A percentile compares a stretch with the other conserved stretches of the same genome.
Evolutionary conservation across 306 rosid species (phyloP).

Genomic region (Alnus glutinosa): DNA sequence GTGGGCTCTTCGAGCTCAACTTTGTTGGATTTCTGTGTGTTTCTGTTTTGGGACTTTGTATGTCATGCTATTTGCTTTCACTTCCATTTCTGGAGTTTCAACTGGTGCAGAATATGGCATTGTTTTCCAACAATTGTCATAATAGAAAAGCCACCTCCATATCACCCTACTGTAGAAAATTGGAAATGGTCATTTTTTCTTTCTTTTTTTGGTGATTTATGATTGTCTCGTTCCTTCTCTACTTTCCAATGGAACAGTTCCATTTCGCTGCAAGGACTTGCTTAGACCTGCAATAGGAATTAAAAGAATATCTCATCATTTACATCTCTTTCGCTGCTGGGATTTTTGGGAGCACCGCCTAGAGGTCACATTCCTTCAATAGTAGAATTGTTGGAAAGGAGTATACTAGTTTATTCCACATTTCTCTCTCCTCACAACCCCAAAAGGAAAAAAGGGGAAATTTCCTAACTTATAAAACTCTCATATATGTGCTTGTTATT

Average conservation of each 20-base stretch:
- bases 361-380: conserved; percentile 57
- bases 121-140: not conserved
- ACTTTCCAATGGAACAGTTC: conserved; percentile 37
- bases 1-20: conserved; percentile 32
- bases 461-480: conserved; percentile 25
- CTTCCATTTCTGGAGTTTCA: conserved; percentile 31
- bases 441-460: conserved; percentile 25
- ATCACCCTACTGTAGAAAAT: conserved; percentile 26
- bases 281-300: conserved; percentile 46
- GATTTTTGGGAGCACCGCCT: conserved; percentile 52
- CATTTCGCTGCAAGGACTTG: conserved; percentile 26
- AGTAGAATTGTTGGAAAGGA: conserved; percentile 41
- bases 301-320: conserved; percentile 21
- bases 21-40: conserved; percentile 35
- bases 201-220: conserved; percentile 24
- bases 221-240: conserved; percentile 31
- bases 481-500: conserved; percentile 8
- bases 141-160: not conserved
- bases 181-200: conserved; percentile 21
- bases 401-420: conserved; percentile 28
- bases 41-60: conserved; percentile 36
- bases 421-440: conserved; percentile 12
- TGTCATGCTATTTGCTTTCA: conserved; percentile 26
- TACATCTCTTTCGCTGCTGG: conserved; percentile 49
- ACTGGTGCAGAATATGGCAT: conserved; percentile 10